Conservation (phyloP, 208 protist species). For the Trypanosoma avium region DNA sequence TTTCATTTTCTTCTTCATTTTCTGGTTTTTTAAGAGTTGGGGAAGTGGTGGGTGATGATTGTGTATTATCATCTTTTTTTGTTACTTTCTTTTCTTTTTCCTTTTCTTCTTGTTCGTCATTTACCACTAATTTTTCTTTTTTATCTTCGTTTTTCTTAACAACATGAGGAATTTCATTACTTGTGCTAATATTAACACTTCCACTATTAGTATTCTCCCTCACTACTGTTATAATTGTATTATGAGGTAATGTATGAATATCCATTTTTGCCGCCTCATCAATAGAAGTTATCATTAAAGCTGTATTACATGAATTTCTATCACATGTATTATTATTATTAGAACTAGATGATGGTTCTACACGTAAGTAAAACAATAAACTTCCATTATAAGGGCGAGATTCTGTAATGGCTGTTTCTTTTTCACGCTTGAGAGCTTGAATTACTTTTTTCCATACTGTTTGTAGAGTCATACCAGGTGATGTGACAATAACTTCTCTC, state of each 20-base stretch:
- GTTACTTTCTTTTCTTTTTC: neutral
- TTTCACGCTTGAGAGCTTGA: slow-evolving; percentile 14
- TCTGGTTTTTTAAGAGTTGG: slow-evolving; percentile 12
- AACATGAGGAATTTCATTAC: neutral
- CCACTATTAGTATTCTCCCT: too few relatives aligned
- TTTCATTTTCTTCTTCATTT: neutral
- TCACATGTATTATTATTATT: neutral
- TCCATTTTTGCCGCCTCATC: slow-evolving; percentile 36
- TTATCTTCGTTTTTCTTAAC: neutral
- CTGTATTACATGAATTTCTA: too few relatives aligned
- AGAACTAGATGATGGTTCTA: neutral
- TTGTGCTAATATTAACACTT: neutral
- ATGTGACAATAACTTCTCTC: slow-evolving; percentile 41
- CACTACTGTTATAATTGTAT: slow-evolving; percentile 21
- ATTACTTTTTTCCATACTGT: slow-evolving; percentile 49
- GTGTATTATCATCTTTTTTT: neutral
- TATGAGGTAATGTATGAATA: slow-evolving; percentile 47
- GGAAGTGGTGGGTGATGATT: neutral
- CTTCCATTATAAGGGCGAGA: too few relatives aligned
- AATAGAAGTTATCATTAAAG: slow-evolving; percentile 8
- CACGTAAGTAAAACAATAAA: neutral
- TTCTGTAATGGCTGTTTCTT: slow-evolving; percentile 26
- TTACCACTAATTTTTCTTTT: too few relatives aligned
- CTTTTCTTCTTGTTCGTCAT: neutral
- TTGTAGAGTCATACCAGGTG: slow-evolving; percentile 45